Evolutionary conservation across 1,284 basidiomycete species (phyloP).

Genomic region (Salmacisia buchloeana): DNA sequence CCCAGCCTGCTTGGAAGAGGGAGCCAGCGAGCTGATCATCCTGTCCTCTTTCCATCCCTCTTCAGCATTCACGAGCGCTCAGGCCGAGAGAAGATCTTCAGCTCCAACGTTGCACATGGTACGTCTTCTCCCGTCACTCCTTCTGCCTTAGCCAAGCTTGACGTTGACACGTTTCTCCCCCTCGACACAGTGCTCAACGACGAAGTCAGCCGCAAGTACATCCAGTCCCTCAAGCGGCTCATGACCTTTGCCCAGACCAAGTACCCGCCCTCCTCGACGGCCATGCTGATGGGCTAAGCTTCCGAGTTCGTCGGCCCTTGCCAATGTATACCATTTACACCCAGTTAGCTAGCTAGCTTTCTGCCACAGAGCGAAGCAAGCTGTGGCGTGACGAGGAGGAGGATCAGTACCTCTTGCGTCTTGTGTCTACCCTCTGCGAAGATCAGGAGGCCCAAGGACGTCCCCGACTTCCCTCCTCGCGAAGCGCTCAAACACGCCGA

Average conservation of each 20-base stretch:
- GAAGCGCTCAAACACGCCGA: background rate
- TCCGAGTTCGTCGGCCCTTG: too few relatives aligned
- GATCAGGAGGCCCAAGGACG: too few relatives aligned
- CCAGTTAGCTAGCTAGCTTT: too few relatives aligned
- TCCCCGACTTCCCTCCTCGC: background rate
- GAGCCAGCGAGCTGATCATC: background rate
- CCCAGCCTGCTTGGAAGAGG: background rate
- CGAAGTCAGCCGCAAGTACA: conserved; percentile 97
- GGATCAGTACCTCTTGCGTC: too few relatives aligned
- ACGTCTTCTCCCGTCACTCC: background rate
- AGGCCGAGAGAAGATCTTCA: conserved; percentile 91
- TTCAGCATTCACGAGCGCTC: conserved; percentile 91
- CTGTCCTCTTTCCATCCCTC: background rate
- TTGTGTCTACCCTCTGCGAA: too few relatives aligned
- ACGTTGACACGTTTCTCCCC: background rate
- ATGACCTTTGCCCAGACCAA: conserved; percentile 46
- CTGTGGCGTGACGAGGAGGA: too few relatives aligned
- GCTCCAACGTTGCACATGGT: conserved; percentile 85
- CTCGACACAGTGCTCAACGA: conserved; percentile 72
- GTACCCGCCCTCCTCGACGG: conserved; percentile 23
- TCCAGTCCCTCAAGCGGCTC: conserved; percentile 87
- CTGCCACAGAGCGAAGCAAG: too few relatives aligned
- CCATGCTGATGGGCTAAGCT: conserved; percentile 12
- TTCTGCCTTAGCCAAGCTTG: background rate
- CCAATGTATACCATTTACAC: too few relatives aligned